Evolutionary conservation across 2,329 filamentous ascomycete species (phyloP), one percentile per base, ranked within the genome.

Genomic region (Hypoxylon sp.): DNA sequence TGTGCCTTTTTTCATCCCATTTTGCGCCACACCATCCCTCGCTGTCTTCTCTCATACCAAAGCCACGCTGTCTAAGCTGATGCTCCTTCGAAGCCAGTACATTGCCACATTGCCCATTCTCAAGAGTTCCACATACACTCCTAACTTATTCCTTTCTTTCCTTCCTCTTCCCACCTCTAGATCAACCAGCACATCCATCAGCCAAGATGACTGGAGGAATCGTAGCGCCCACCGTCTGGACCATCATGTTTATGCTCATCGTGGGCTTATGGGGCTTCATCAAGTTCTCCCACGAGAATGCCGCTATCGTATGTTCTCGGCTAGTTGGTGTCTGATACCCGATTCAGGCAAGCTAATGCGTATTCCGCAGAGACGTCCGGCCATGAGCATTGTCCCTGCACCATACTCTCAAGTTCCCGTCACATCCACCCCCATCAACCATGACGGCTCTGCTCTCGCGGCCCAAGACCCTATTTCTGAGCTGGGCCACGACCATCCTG

Each of bases 261-360:
- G 37, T 46, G 18, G 58, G 58, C 24, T 21, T 61, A 23, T 61
- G 47, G 17, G 54, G 54, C 11, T 61, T 50, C 42, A 13, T 48
- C 11, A 58, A 55, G 29, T 55, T 54, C 49, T 48, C 49, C 3
- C 31, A 46, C 10, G 33, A 58, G 37, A 40, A 33, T 11, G 29
- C 23, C 4, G 8, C 20, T 8, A 13, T 20, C 8, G 58, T 58
- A 58, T 35, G 55, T 49, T 26, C 13, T 35, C 21, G 10, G 29
- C 13, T n/a, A n/a, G 42, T 17, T 7, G 7, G n/a, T 15, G 11
- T 21, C 20, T 29, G 38, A 17, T 10, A 3, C 13, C 17, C 10
- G 35, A 24, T 20, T 2, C 8, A 46, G 17, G 13, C 11, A 26
- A 15, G 37, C 53, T 57, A 42, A 55, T 45, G 15, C 11, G 13